These are phyloP conservation scores for Dactylellina sp. DNA, from an alignment of 2,329 filamentous ascomycete species.

Conservation along the genomic window DNA sequence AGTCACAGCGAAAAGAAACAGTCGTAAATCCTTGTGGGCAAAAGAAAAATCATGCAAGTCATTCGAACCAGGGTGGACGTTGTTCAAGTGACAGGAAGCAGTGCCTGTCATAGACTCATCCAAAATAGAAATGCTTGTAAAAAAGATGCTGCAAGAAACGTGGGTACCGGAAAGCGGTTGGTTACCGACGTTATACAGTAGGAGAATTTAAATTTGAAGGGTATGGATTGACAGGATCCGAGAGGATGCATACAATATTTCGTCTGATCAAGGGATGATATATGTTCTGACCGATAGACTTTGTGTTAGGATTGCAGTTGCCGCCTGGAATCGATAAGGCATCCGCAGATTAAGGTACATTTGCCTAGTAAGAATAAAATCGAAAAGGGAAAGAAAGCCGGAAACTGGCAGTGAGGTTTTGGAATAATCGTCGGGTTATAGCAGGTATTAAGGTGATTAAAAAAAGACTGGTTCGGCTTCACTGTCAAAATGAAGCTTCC, in stretches of 20 bases:
- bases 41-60: constrained; percentile 46
- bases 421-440: constrained; percentile 46
- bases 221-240: constrained; percentile 48
- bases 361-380: constrained; percentile 26
- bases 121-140: constrained; percentile 21
- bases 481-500: constrained; percentile 36
- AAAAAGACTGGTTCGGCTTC: constrained; percentile 23
- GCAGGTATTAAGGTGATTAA: constrained; percentile 16
- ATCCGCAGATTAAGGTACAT: constrained; percentile 53
- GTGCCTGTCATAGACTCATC: constrained; percentile 52
- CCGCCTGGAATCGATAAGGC: constrained; percentile 57
- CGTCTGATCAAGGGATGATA: constrained; percentile 53
- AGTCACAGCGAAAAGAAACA: constrained; percentile 10
- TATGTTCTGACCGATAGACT: constrained; percentile 45
- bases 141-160: constrained; percentile 5
- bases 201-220: constrained; percentile 41
- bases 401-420: constrained; percentile 49
- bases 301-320: constrained; percentile 54
- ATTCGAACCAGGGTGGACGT: constrained; percentile 7
- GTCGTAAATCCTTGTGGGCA: constrained; percentile 25
- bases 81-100: constrained; percentile 45
- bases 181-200: constrained; percentile 39
- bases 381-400: constrained; percentile 14
- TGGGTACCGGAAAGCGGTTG: constrained; percentile 21
- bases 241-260: constrained; percentile 27